Base-by-base conservation (phyloP, 306 rosid genomes). In the Trifolium fragiferum region DNA sequence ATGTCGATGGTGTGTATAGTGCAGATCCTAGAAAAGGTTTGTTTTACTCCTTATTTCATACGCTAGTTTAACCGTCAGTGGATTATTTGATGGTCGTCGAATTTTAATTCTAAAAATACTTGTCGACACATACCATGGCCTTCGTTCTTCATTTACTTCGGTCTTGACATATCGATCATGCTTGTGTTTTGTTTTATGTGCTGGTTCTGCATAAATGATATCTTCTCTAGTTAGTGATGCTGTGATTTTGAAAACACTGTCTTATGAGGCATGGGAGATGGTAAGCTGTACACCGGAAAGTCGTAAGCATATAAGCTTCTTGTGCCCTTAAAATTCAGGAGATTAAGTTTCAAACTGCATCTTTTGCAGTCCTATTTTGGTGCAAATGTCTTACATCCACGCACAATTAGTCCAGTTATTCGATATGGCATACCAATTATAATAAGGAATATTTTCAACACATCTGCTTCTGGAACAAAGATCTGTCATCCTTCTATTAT, bases 191-290 rank as follows among this genome's bases (percentile, higher is more conserved):
- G 62, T 47, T 70, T 87, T 30, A 21, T 72, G 77, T 16, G 25
- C 55, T 16, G 63, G 46, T 57, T 35, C 68, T 73, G 35, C 41
- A 53, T 53, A 58, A 78, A 66, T 78, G 57, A 72, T 76, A 53
- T 83, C 58, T 77, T 83, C 49, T 87, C 83, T 92, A 94, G 99
- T 94, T 83, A 85, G 91, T 13, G 99, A 94, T 84, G 99, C 97
- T 50, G 97, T 92, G 83, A 85, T 94, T 88, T 83, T 94, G 82
- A 85, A 82, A 87, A 88, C 92, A 4, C 84, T 94, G 74, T 92
- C 99, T 66, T 94, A 94, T 83, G 99, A 94, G 83, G 99, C 99
- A 37, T 92, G 97, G 96, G 99, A 94, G 86, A 94, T 94, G 99
- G 99, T 91, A 76, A 90, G 84, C 74, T 67, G 66, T 35, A 63